Conservation (phyloP, 2,329 filamentous ascomycete genomes). For the Calonectria montana region DNA sequence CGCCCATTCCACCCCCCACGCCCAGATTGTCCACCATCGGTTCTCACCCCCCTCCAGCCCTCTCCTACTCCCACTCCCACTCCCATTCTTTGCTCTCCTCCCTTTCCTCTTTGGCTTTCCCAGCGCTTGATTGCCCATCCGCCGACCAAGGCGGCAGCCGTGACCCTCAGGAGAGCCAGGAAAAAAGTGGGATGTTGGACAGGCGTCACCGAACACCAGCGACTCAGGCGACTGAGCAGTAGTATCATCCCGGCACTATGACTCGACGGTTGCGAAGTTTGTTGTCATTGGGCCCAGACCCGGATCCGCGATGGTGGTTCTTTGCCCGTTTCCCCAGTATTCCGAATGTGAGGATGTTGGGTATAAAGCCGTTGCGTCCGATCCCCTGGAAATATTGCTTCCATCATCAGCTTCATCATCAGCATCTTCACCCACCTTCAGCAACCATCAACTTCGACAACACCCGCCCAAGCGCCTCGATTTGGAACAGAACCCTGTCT, state of each 20-base stretch:
- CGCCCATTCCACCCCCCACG: conserved; percentile 4
- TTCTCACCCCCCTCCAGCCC: not conserved
- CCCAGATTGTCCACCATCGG: not conserved
- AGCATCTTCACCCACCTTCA: not conserved
- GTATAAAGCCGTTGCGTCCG: conserved; percentile 44
- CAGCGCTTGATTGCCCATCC: conserved; percentile 11
- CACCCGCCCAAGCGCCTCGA: not conserved
- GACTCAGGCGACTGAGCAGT: conserved; percentile 3
- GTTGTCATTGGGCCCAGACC: conserved; percentile 32
- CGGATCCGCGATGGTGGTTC: conserved; percentile 35
- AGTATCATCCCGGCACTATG: conserved; percentile 30
- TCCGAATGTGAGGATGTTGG: conserved; percentile 22
- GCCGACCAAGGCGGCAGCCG: conserved; percentile 20
- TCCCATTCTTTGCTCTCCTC: conserved; percentile 1
- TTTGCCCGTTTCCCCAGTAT: conserved; percentile 20
- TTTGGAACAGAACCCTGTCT: not conserved
- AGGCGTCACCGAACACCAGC: not conserved
- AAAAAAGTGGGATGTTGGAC: conserved; percentile 26
- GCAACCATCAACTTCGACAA: conserved; percentile 1
- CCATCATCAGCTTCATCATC: conserved; percentile 21
- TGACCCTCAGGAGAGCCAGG: conserved; percentile 21
- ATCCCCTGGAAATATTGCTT: conserved; percentile 30
- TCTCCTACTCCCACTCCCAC: not conserved
- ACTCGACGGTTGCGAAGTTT: conserved; percentile 37
- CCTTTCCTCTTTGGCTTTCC: conserved; percentile 10